phyloP scores from a whole-genome alignment of 148 eudicot genomes.

The Beta vulgaris region DNA sequence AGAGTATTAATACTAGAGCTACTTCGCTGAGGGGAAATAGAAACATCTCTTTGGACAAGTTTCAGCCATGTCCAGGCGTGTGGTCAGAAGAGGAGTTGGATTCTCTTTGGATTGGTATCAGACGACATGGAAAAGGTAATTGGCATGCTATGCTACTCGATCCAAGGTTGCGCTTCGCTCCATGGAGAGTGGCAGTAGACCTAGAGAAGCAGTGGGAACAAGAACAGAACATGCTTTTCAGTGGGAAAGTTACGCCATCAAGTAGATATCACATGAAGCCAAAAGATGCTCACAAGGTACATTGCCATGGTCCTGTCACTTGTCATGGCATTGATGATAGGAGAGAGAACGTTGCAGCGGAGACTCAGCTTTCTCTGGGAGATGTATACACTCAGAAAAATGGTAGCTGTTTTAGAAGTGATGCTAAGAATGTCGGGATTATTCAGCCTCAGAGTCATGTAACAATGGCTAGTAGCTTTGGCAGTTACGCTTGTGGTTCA shows the following conservation, averaged over 20 bases:
- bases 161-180: conserved; percentile 49
- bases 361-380: conserved; percentile 45
- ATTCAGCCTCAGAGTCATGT: conserved; percentile 20
- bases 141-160: conserved; percentile 66
- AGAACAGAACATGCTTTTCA: conserved; percentile 45
- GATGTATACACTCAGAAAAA: conserved; percentile 33
- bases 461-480: conserved; percentile 25
- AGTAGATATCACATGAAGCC: conserved; percentile 29
- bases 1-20: conserved; percentile 36
- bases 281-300: conserved; percentile 21
- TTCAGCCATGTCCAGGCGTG: conserved; percentile 26
- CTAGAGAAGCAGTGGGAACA: conserved; percentile 54
- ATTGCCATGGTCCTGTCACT: conserved; percentile 8
- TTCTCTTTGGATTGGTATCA: conserved; percentile 64
- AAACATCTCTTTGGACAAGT: conserved; percentile 31
- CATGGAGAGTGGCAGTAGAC: conserved; percentile 50
- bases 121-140: conserved; percentile 65
- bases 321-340: conserved; percentile 14
- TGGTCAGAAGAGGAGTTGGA: conserved; percentile 75
- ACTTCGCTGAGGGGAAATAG: conserved; percentile 40
- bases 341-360: conserved; percentile 27
- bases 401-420: conserved; percentile 13
- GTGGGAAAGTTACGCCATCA: conserved; percentile 21
- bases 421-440: conserved; percentile 17
- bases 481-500: conserved; percentile 5